Evolutionary conservation across 495 filamentous ascomycete genomes (phyloP).

Genomic region (Aspergillus wentii): DNA sequence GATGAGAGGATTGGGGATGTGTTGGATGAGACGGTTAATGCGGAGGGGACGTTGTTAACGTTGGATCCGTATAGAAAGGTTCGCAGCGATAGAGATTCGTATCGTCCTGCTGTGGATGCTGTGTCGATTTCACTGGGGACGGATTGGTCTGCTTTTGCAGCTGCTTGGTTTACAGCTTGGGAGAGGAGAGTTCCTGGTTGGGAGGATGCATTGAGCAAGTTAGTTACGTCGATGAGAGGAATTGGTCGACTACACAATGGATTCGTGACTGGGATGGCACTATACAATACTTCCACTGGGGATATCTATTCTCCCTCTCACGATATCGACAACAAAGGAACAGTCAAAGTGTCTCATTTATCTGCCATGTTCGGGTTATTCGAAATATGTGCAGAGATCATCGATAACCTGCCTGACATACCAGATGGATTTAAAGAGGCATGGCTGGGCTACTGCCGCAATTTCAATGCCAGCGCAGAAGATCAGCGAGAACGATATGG

Average conservation of each 20-base stretch:
- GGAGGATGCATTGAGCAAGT: conserved; percentile 32
- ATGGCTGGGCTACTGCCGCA: conserved; percentile 43
- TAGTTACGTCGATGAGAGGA: conserved; percentile 32
- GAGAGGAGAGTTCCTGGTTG: conserved; percentile 38
- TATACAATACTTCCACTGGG: conserved; percentile 37
- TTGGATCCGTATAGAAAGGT: conserved; percentile 46
- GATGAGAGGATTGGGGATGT: conserved; percentile 40
- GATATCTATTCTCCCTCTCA: conserved; percentile 31
- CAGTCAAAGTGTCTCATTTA: conserved; percentile 36
- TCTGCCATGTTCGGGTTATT: conserved; percentile 42
- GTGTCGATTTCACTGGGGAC: conserved; percentile 39
- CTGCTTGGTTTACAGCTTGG: conserved; percentile 44
- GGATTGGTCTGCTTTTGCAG: conserved; percentile 44
- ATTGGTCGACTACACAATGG: conserved; percentile 39
- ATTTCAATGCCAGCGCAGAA: conserved; percentile 23
- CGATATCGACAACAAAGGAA: conserved; percentile 35
- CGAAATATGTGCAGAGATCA: conserved; percentile 35
- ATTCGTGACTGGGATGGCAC: conserved; percentile 41
- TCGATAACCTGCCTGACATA: conserved; percentile 24
- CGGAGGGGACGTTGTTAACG: conserved; percentile 34
- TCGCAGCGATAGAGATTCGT: conserved; percentile 34
- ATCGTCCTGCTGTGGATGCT: conserved; percentile 30
- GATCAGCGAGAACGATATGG: conserved; percentile 41
- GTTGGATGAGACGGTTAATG: conserved; percentile 32
- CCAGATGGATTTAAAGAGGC: conserved; percentile 27